A percentile compares a stretch with the other conserved stretches of the same genome.
These are phyloP conservation scores for Phytopythium chamaehyphon DNA, from an alignment of 352 stramenopile genomes.

Conservation along the genomic window DNA sequence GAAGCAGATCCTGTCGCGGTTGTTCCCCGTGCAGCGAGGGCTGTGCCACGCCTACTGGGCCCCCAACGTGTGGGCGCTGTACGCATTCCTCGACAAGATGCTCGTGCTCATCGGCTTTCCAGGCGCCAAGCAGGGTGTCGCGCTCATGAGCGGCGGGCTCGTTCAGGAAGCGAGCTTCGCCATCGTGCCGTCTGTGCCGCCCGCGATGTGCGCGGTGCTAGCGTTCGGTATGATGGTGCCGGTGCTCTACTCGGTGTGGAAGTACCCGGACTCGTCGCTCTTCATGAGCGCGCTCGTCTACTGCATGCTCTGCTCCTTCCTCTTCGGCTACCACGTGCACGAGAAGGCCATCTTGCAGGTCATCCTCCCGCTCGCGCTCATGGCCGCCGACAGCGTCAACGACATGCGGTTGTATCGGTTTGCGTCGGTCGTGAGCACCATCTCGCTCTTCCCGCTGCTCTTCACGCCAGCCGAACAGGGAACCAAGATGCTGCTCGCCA, in stretches of 20 bases:
- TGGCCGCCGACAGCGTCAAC: constrained; percentile 69
- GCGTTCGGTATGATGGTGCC: constrained; percentile 80
- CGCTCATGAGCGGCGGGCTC: constrained; percentile 81
- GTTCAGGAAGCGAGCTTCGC: constrained; percentile 79
- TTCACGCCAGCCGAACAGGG: constrained; percentile 78
- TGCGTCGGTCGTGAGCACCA: constrained; percentile 53
- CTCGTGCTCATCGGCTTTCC: constrained; percentile 46
- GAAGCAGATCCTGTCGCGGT: constrained; percentile 87
- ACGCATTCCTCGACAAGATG: constrained; percentile 89
- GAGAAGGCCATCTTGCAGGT: constrained; percentile 97
- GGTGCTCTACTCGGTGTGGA: constrained; percentile 68
- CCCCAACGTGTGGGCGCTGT: constrained; percentile 97
- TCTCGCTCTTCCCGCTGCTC: constrained; percentile 83
- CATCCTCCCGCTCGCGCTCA: constrained; percentile 62
- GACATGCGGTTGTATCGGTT: constrained; percentile 85
- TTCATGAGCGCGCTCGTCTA: constrained; percentile 84
- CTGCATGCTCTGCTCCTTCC: constrained; percentile 93
- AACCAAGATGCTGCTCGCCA: constrained; percentile 71
- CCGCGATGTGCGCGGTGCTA: constrained; percentile 67
- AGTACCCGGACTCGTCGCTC: constrained; percentile 70
- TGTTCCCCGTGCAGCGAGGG: constrained; percentile 97
- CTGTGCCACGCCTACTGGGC: constrained; percentile 99
- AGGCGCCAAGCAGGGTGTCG: constrained; percentile 28
- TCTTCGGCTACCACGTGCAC: constrained; percentile 98
- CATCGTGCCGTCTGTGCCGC: constrained; percentile 62